Evolutionary conservation across 768 basidiomycete species (phyloP), one percentile per base, ranked within the genome.

Genomic region (Hemileccinum rubropunctum): DNA sequence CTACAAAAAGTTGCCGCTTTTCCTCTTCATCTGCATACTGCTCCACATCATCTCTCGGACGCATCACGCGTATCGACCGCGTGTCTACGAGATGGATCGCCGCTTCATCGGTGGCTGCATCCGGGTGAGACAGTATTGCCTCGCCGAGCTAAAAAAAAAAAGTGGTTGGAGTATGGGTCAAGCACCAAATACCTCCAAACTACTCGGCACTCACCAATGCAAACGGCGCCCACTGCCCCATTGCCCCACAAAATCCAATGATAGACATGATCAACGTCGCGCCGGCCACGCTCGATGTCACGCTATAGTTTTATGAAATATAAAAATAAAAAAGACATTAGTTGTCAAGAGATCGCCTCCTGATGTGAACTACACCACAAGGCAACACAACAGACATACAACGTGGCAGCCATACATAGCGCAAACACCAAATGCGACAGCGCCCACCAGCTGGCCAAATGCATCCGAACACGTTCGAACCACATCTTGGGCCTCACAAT

Each of bases 191-290:
- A 23, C 23, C 23, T 23, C 23, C 23, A 23, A 23, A n/a, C n/a
- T n/a, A n/a, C 26, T 26, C 15, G 71, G 23, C 23, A 23, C 82
- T 42, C 56, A 95, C 91, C 61, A 98, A 68, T 0, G 92, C 83
- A 69, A 91, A 95, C 3, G 95, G 95, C 3, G 85, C 92, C 95
- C 95, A 98, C 67, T 88, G 86, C 0, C 86, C 81, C 44, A 98
- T 77, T 6, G 93, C 92, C 91, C 89, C 97, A n/a, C 89, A 86
- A 58, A 97, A 86, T 0, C 95, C 95, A 7, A 85, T 84, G 14
- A 88, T 57, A 8, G 85, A 79, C 45, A 97, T 81, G 52, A 98
- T 76, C 12, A 84, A 48, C 1, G 88, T 92, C 15, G 91, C 86
- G 0, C 86, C 83, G 15, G 62, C 62, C 1, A 94, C 86, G 14